Evolutionary conservation across 1,139 yeast genomes (phyloP), one percentile per base, ranked within the genome.

Genomic region (Tardiomyces blankii): DNA sequence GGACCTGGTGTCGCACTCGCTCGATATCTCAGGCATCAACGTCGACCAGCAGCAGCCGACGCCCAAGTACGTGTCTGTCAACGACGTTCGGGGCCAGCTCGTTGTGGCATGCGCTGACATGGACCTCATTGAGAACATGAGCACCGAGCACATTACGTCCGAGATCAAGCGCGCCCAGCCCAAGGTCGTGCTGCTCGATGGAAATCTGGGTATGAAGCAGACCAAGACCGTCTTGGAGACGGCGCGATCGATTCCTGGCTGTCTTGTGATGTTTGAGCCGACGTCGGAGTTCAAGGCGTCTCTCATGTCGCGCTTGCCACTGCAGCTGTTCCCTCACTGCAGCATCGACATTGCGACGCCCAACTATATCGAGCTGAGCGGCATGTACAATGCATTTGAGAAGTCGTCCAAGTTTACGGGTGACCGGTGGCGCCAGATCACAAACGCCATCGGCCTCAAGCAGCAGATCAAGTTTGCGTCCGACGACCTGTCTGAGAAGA

Each of bases 31-130:
- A 1, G 79, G 78, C 0, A 65, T 80, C n/a, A 46, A 51, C 23
- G 52, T 57, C 8, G 48, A 65, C 38, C 3, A 30, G 35, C 35
- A 30, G 16, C 35, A 52, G 18, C 46, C 60, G 14, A 82, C 93
- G 0, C 87, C 93, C 0, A 84, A 82, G 54, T 88, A 88, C 56
- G 72, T 78, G 6, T 79, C 94, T 1, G 71, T 80, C 48, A 91
- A 85, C 56, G 76, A 75, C 48, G 51, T 55, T 0, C 58, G 66
- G 2, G 96, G 96, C 1, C 80, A 75, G 3, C 66, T 87, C 43
- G 59, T 83, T 7, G 68, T 84, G 16, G 95, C 95, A 0, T 80
- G 88, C 59, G 91, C 95, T 3, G 95, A 85, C 58, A 87, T 88
- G 96, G 68, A 68, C 12, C 76, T 82, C 12, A 68, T 82, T 16